phyloP scores from a whole-genome alignment of 2,329 filamentous ascomycete species.

The Drechslerella dactyloides region DNA sequence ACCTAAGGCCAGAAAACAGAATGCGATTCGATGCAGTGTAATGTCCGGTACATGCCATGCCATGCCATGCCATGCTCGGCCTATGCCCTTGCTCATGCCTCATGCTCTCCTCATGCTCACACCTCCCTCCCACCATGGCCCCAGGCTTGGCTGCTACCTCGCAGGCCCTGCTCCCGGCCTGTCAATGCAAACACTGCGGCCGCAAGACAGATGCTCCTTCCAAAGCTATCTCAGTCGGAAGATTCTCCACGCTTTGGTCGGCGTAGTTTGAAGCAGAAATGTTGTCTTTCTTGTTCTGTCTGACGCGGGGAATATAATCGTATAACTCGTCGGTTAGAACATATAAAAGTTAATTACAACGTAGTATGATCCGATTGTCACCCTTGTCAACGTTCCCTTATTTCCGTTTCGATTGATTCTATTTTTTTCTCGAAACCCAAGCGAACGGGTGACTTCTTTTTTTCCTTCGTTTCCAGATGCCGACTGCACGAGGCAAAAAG shows the following conservation, averaged over 20 bases:
- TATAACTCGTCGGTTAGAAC: too few species aligned
- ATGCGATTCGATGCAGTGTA: not conserved
- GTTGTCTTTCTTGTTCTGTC: too few species aligned
- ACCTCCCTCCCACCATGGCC: not conserved
- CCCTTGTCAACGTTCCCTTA: not conserved
- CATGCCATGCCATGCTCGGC: slow-evolving; percentile 1
- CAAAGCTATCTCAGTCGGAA: slow-evolving; percentile 1
- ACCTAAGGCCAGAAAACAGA: not conserved
- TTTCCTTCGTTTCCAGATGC: too few species aligned
- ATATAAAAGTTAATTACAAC: too few species aligned
- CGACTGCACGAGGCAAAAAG: too few species aligned
- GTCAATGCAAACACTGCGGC: slow-evolving; percentile 7
- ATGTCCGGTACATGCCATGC: not conserved
- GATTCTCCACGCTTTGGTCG: not conserved
- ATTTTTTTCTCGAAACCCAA: not conserved
- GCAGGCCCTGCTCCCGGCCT: not conserved
- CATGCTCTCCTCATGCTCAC: slow-evolving; percentile 3
- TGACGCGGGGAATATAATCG: too few species aligned
- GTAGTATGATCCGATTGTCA: not conserved
- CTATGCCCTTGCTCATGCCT: not conserved
- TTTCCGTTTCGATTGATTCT: not conserved
- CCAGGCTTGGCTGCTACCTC: slow-evolving; percentile 4
- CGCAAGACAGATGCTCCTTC: slow-evolving; percentile 5
- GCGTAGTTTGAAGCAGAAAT: not conserved
- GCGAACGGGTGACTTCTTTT: too few species aligned